A percentile compares a stretch with the other conserved stretches of the same genome.
phyloP scores from a whole-genome alignment of 352 stramenopile species.

The Sclerospora graminicola region DNA sequence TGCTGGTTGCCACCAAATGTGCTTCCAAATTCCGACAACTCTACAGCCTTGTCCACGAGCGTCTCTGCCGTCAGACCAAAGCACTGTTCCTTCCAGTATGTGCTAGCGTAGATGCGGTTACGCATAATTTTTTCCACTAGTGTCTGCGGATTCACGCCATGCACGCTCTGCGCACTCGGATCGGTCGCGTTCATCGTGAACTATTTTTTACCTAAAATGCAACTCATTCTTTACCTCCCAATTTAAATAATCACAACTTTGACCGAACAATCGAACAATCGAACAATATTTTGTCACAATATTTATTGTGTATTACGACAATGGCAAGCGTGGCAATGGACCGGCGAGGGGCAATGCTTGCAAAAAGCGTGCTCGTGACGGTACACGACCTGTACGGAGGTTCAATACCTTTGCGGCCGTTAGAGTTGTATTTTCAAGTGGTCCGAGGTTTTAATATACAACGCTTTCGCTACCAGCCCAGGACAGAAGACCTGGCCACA shows the following conservation, averaged over 20 bases:
- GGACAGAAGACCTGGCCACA: constrained; percentile 23
- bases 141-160: constrained; percentile 96
- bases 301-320: neutral
- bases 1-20: constrained; percentile 93
- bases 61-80: constrained; percentile 94
- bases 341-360: constrained; percentile 28
- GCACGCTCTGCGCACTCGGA: constrained; percentile 81
- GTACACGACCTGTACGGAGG: constrained; percentile 60
- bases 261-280: neutral
- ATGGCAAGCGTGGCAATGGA: constrained; percentile 45
- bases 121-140: constrained; percentile 98
- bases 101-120: constrained; percentile 91
- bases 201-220: too few relatives aligned
- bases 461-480: constrained; percentile 38
- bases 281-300: neutral
- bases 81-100: constrained; percentile 98
- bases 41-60: constrained; percentile 93
- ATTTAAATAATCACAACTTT: neutral
- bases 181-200: constrained; percentile 85
- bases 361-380: constrained; percentile 45
- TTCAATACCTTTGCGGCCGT: constrained; percentile 23
- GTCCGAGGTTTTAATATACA: constrained; percentile 32
- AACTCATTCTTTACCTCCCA: neutral
- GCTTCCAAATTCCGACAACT: constrained; percentile 88
- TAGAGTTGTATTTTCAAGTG: constrained; percentile 35